Base-by-base conservation (phyloP, 768 basidiomycete species). In the Pholiota microspora region DNA sequence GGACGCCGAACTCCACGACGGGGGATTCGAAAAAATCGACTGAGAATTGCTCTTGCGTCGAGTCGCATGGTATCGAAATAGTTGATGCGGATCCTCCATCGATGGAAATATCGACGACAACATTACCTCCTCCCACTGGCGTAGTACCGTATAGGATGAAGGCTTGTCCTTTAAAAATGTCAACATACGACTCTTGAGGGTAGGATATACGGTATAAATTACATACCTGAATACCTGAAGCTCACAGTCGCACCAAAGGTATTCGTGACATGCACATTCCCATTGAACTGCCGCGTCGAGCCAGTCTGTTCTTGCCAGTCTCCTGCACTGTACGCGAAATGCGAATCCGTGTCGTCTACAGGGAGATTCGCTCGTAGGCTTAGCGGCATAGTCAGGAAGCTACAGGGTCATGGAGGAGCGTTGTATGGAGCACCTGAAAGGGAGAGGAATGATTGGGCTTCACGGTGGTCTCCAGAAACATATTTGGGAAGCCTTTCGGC, bases 321-420 rank as follows among this genome's bases (percentile, higher is more conserved):
- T 9, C 50, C 50, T 27, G 36, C 25, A 16, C 50, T 42, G 9
- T 51, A 51, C 3, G 35, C 21, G 23, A 51, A 10, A 32, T 51
- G 3, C 6, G 50, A 5, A 51, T 51, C 50, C 6, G 15, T 40
- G 50, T 51, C 50, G 38, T 51, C 50, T 15, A 51, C 50, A 12
- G 23, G 36, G 24, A 51, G 36, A 23, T 51, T 51, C 13, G 50
- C 50, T 13, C 50, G 50, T 27, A 51, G 24, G 27, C 27, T 51
- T n/a, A 42, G 23, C 7, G 38, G 4, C 50, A 51, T 51, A 27
- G 8, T 18, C 16, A n/a, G 18, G 13, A 36, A 15, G n/a, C 40
- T 42, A 42, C 18, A 42, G 21, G 18, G 40, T 42, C 40, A 42
- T 42, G 8, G 40, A 16, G 40, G 40, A 36, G n/a, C 4, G 35